Percentiles rank a stretch among this genome's conserved stretches.
Conservation (phyloP, 2,329 filamentous ascomycete genomes). For the Botryotinia convoluta region DNA sequence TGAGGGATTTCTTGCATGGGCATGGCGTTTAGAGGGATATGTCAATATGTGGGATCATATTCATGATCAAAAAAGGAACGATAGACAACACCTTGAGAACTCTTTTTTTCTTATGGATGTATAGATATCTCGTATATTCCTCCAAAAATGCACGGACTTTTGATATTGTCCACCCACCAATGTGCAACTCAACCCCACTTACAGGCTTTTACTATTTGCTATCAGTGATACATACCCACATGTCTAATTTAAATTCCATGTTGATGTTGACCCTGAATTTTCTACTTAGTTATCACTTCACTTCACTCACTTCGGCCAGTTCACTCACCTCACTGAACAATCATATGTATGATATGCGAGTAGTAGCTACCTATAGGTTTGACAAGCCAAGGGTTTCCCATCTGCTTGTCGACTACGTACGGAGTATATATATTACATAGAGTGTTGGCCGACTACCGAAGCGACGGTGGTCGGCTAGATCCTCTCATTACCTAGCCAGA, state of each 20-base stretch:
- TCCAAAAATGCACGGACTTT: constrained; percentile 16
- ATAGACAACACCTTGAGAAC: constrained; percentile 18
- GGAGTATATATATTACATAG: neutral
- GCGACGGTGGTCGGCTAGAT: neutral
- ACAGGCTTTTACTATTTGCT: neutral
- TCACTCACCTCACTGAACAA: neutral
- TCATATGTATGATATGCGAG: neutral
- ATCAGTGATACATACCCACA: constrained; percentile 4
- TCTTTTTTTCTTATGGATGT: neutral
- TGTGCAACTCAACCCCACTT: constrained; percentile 4
- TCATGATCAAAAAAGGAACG: constrained; percentile 21
- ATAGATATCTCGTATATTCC: constrained; percentile 15
- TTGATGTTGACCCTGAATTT: neutral
- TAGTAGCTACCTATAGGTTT: neutral
- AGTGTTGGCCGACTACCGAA: neutral
- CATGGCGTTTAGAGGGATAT: constrained; percentile 32
- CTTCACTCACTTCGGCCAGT: too few species aligned
- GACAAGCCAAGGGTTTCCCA: neutral
- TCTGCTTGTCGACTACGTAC: neutral
- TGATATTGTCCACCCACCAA: constrained; percentile 11
- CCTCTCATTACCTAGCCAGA: neutral
- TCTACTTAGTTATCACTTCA: neutral
- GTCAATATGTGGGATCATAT: constrained; percentile 22
- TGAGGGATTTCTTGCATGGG: constrained; percentile 29
- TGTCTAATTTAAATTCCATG: neutral